Percentiles rank a stretch among this genome's conserved stretches.
phyloP scores from a whole-genome alignment of 2,329 filamentous ascomycete genomes.

The Trichocomaceae sp. region DNA sequence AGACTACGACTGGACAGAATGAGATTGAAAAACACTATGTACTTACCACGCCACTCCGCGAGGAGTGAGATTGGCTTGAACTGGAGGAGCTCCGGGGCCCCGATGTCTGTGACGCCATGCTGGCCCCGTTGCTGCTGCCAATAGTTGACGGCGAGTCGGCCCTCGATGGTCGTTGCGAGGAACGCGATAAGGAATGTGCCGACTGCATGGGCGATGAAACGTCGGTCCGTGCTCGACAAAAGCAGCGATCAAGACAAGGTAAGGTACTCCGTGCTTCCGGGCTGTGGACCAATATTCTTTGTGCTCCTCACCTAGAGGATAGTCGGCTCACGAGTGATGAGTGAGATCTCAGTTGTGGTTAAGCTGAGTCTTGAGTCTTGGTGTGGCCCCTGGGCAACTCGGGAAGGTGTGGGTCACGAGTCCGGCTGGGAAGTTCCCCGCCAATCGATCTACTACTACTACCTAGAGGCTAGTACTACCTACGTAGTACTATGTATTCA shows the following conservation, averaged over 20 bases:
- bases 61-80: conserved; percentile 56
- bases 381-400: conserved; percentile 9
- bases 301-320: neutral
- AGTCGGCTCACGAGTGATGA: neutral
- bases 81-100: conserved; percentile 60
- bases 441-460: conserved; percentile 6
- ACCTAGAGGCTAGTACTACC: too few species aligned
- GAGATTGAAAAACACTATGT: too few species aligned
- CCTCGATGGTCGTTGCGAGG: conserved; percentile 56
- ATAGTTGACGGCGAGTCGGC: conserved; percentile 43
- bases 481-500: too few species aligned
- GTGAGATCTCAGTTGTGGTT: neutral
- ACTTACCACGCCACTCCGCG: conserved; percentile 55
- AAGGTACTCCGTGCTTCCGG: too few species aligned
- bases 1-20: too few species aligned
- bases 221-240: neutral
- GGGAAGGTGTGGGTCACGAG: conserved; percentile 14
- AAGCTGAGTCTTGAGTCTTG: too few species aligned
- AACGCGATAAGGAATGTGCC: conserved; percentile 25
- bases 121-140: conserved; percentile 44
- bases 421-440: conserved; percentile 3
- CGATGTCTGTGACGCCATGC: conserved; percentile 50
- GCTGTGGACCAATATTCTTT: neutral
- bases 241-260: conserved; percentile 1
- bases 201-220: conserved; percentile 17